These are phyloP conservation scores for Salix dunnii DNA, from an alignment of 345 rosid species.

Conservation along the genomic window DNA sequence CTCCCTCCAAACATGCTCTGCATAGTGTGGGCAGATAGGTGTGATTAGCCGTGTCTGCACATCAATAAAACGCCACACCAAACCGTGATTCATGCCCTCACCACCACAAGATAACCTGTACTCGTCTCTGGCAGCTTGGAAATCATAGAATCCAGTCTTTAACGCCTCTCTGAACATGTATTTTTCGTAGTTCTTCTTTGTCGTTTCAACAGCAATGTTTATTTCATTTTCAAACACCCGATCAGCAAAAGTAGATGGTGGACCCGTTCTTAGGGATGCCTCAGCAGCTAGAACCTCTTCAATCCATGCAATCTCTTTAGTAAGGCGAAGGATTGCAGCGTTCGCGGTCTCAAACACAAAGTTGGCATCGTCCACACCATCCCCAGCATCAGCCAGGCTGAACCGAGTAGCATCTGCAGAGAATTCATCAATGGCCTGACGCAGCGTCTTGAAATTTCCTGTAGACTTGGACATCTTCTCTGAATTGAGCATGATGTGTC, in stretches of 20 bases:
- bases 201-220: slow-evolving; percentile 67
- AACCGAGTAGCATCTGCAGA: slow-evolving; percentile 90
- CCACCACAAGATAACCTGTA: slow-evolving; percentile 80
- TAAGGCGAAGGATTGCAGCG: slow-evolving; percentile 79
- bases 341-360: slow-evolving; percentile 88
- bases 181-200: slow-evolving; percentile 60
- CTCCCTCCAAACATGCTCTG: slow-evolving; percentile 85
- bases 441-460: slow-evolving; percentile 85
- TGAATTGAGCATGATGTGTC: slow-evolving; percentile 90
- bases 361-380: slow-evolving; percentile 97
- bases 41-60: slow-evolving; percentile 82
- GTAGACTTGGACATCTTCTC: slow-evolving; percentile 98
- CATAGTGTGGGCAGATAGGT: slow-evolving; percentile 93
- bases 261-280: slow-evolving; percentile 66
- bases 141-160: slow-evolving; percentile 84
- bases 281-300: slow-evolving; percentile 69
- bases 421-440: slow-evolving; percentile 77
- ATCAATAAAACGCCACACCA: slow-evolving; percentile 74
- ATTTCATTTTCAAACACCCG: slow-evolving; percentile 81
- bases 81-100: slow-evolving; percentile 66
- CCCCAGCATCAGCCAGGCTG: slow-evolving; percentile 94
- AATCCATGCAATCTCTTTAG: slow-evolving; percentile 91
- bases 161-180: slow-evolving; percentile 92
- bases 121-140: slow-evolving; percentile 91
- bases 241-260: slow-evolving; percentile 75